Evolutionary conservation across 257 asterid genomes (phyloP), one percentile per base, ranked within the genome.

Genomic region (Primulina tabacum): DNA sequence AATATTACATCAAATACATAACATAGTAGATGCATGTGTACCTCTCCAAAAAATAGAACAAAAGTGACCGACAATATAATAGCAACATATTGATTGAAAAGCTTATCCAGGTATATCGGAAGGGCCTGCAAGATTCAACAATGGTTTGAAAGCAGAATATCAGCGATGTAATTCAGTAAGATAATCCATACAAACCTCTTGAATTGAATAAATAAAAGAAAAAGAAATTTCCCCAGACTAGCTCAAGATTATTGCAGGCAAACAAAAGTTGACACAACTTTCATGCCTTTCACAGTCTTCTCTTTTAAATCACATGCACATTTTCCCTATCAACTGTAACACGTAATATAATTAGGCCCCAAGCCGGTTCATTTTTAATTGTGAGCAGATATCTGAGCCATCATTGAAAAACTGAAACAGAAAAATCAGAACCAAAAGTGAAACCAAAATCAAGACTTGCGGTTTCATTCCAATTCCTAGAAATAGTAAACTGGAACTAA

Each of bases 41-140:
- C 99, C 96, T 94, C 99, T 37, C 98, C 99, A 43, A 94, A 94
- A 72, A 83, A 75, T 69, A 94, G 88, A 75, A 94, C 99, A 83
- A 94, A 94, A 57, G 99, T 94, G 74, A 94, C 99, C 34, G 99
- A 91, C 47, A 94, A 79, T 82, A 91, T 81, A 75, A 94, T 94
- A 65, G 99, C 99, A 77, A 94, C 82, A 79, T 86, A 91, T 68
- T 90, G 98, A 76, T 91, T 94, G 86, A 94, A 94, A 65, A 94
- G 63, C 75, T 86, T 91, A 79, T 94, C 99, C 80, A 94, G 86
- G 81, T 94, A 94, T 75, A 94, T 74, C 3, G 97, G 99, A 72
- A 94, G 97, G 59, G 99, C 99, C 99, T 94, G 90, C 84, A 85
- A 64, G 82, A 74, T 35, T 70, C 26, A 38, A 37, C 71, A 81